These are phyloP conservation scores for Sporothrix mexicana DNA, from an alignment of 2,329 filamentous ascomycete genomes.

Conservation along the genomic window DNA sequence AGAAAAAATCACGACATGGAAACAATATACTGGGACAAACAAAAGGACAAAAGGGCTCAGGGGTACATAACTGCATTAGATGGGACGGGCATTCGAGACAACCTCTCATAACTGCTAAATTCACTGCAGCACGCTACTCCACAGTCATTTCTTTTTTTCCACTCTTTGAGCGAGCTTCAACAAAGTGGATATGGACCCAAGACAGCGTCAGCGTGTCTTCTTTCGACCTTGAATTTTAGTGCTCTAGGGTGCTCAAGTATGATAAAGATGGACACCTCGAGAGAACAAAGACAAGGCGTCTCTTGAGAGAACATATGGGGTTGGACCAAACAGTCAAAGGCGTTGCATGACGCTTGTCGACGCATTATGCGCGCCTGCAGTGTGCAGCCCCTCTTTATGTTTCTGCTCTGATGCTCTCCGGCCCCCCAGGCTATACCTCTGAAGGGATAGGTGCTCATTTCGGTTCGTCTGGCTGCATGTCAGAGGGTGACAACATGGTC, in stretches of 20 bases:
- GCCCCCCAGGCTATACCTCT: slow-evolving; percentile 3
- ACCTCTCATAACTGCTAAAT: no score
- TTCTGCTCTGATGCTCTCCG: not conserved
- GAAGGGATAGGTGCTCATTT: slow-evolving; percentile 13
- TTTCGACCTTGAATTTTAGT: no score
- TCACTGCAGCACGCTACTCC: not conserved
- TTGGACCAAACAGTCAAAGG: not conserved
- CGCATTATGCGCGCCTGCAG: not conserved
- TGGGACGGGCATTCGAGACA: no score
- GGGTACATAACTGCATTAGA: no score
- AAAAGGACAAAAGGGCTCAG: not conserved
- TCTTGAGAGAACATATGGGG: not conserved
- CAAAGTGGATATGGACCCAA: slow-evolving; percentile 2
- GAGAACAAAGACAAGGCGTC: not conserved
- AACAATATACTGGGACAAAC: not conserved
- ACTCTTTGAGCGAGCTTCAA: slow-evolving; percentile 6
- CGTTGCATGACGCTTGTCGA: not conserved
- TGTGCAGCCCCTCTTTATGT: not conserved
- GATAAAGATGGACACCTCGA: not conserved
- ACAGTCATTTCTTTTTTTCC: slow-evolving; percentile 6
- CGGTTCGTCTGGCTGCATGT: not conserved
- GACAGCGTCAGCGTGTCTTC: not conserved
- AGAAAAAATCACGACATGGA: no score
- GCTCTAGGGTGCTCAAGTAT: no score
- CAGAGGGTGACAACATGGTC: not conserved